Conservation (phyloP, 2,329 filamentous ascomycete genomes). For the Colletotrichum trifolii region DNA sequence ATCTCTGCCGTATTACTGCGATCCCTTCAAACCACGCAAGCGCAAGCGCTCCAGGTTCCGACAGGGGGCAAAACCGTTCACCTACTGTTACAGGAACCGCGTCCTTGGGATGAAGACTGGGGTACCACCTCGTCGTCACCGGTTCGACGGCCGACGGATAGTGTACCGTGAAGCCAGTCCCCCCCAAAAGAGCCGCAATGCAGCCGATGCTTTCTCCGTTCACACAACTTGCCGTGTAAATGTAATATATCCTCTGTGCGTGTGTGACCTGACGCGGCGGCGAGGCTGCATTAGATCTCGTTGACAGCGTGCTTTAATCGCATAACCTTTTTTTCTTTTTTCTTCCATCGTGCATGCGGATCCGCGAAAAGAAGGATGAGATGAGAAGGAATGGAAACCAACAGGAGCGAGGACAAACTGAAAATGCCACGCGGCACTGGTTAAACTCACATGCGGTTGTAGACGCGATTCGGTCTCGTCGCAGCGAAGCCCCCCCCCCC, state of each 20-base stretch:
- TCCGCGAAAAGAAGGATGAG: too few relatives aligned
- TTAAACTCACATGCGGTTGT: too few relatives aligned
- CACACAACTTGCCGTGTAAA: too few relatives aligned
- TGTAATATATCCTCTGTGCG: too few relatives aligned
- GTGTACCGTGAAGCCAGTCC: background rate
- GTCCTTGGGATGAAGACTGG: slow-evolving; percentile 1
- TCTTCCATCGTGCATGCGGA: too few relatives aligned
- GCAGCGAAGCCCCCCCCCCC: too few relatives aligned
- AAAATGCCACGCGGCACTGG: slow-evolving; percentile 9
- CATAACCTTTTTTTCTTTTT: too few relatives aligned
- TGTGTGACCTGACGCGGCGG: background rate
- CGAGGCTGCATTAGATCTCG: background rate
- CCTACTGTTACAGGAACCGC: slow-evolving; percentile 5
- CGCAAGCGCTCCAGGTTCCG: slow-evolving; percentile 12
- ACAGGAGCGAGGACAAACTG: background rate
- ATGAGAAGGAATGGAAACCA: too few relatives aligned
- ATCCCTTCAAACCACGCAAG: background rate
- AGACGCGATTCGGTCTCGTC: too few relatives aligned
- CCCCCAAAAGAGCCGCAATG: slow-evolving; percentile 32
- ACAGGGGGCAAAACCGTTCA: background rate
- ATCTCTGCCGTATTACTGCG: too few relatives aligned
- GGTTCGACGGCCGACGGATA: too few relatives aligned
- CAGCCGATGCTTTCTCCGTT: slow-evolving; percentile 28
- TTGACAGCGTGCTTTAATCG: too few relatives aligned
- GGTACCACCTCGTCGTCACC: background rate